Base-by-base conservation (phyloP, 768 basidiomycete genomes). In the Hypsizygus marmoreus region DNA sequence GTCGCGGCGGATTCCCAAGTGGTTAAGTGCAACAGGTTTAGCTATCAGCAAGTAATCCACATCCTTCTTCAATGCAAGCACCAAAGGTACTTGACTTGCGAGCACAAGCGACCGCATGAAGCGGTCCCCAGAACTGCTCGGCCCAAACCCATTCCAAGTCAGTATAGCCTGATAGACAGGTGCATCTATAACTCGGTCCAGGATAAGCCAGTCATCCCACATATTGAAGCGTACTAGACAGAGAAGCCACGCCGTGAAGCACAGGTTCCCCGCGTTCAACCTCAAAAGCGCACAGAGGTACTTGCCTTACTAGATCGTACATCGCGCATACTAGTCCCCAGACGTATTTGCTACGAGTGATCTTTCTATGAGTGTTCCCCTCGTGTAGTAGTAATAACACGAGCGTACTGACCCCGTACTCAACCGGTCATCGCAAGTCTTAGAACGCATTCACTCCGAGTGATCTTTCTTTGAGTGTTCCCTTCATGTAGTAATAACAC, bases 1-100 rank as follows among this genome's bases (percentile, higher is more conserved):
- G 58, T 61, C 55, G 46, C 54, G 57, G 60, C 60, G 64, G 61
- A 68, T 67, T 62, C 64, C 50, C 65, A 60, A 65, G 47, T 67
- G 56, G 58, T 59, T 64, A 65, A 57, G 47, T 66, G 66, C 61
- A 58, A 57, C 63, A 62, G 61, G 64, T 58, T 63, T 69, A 63
- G 66, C 68, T 60, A 69, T 66, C 63, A 60, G 68, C 68, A 69
- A 69, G 62, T 57, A 68, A 65, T 66, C 66, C 65, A 64, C 64
- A 65, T 55, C 54, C 64, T 56, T 63, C 63, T 38, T 38, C 61
- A 63, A 39, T 61, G 58, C 64, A 58, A 57, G 56, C 59, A 64
- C 61, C 51, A 34, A 36, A 56, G 44, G 62, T 64, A 49, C 58
- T 59, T 45, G 62, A 64, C 58, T 61, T 59, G 13, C 23, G 10